These are phyloP conservation scores for Ophiostoma ulmi DNA, from an alignment of 2,329 filamentous ascomycete species.

Conservation along the genomic window DNA sequence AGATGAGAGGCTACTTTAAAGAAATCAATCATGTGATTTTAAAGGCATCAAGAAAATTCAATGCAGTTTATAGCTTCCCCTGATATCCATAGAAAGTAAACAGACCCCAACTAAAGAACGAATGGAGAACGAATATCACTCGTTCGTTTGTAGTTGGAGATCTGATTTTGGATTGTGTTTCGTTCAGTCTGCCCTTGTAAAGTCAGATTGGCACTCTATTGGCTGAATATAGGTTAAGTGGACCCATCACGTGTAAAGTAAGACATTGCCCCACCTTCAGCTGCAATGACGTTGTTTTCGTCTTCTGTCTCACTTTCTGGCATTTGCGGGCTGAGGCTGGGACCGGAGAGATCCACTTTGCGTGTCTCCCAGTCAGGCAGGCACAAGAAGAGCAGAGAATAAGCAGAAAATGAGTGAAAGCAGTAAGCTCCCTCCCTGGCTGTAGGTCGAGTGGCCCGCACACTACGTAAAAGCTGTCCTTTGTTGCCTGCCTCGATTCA, in stretches of 20 bases:
- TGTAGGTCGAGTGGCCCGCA: background rate
- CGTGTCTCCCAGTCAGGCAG: constrained; percentile 1
- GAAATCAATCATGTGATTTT: too few species aligned
- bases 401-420: background rate
- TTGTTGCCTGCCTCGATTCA: background rate
- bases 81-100: too few species aligned
- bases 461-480: constrained; percentile 13
- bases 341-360: background rate
- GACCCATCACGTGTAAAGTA: background rate
- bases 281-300: constrained; percentile 15
- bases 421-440: constrained; percentile 9
- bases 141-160: background rate
- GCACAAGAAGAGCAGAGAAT: background rate
- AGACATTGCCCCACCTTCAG: background rate
- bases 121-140: background rate
- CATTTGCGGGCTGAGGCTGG: constrained; percentile 15
- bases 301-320: background rate
- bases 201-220: background rate
- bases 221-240: background rate
- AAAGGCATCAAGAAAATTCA: too few species aligned
- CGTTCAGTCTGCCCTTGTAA: background rate
- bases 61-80: too few species aligned
- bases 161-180: background rate
- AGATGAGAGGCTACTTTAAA: too few species aligned
- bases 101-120: too few species aligned